phyloP scores from a whole-genome alignment of 495 filamentous ascomycete genomes.

The Mytilinidion resinicola region DNA sequence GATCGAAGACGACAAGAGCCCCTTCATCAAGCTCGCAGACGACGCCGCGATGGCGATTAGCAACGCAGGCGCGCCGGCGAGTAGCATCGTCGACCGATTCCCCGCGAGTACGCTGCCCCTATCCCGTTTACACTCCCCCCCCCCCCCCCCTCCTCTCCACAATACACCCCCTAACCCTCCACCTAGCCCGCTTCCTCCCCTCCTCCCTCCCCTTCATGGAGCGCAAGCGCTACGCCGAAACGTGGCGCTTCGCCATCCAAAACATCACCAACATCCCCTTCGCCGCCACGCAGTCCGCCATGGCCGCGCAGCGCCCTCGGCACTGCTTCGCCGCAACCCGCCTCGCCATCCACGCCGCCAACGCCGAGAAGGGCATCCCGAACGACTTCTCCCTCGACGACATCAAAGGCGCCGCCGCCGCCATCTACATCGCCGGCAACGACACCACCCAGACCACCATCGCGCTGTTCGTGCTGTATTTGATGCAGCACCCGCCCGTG shows the following conservation, averaged over 20 bases:
- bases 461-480: conserved; percentile 39
- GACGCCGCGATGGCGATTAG: conserved; percentile 41
- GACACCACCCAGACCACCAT: conserved; percentile 42
- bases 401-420: conserved; percentile 45
- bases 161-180: neutral
- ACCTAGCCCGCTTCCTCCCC: conserved; percentile 1
- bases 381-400: conserved; percentile 42
- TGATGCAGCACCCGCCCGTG: conserved; percentile 36
- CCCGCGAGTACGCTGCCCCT: conserved; percentile 21
- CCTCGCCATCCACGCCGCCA: neutral
- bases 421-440: conserved; percentile 46
- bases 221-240: too few relatives aligned
- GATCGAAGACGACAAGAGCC: conserved; percentile 38
- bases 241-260: conserved; percentile 2
- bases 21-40: conserved; percentile 41
- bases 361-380: conserved; percentile 23
- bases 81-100: conserved; percentile 43
- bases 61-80: conserved; percentile 41
- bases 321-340: too few relatives aligned
- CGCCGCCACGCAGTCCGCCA: too few relatives aligned
- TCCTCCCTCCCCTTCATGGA: too few relatives aligned
- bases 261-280: conserved; percentile 7
- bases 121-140: conserved; percentile 3
- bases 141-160: neutral
- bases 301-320: too few relatives aligned